A percentile compares a stretch with the other conserved stretches of the same genome.
Conservation (phyloP, 169 alveolate genomes). For the Cystoisospora suis region DNA sequence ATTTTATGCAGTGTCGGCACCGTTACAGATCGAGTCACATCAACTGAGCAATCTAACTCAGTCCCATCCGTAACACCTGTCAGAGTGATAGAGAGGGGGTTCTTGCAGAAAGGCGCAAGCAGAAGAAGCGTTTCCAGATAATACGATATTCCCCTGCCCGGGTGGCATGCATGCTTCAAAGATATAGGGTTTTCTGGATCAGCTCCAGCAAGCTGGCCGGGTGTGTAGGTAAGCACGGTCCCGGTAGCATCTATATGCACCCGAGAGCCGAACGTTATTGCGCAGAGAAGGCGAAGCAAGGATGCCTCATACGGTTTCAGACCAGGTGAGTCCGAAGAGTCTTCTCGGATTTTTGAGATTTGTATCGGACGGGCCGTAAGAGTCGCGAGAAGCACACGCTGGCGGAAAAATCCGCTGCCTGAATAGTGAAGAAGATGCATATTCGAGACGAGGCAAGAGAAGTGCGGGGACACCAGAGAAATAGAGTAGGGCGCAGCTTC, state of each 20-base stretch:
- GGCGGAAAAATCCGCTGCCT: slow-evolving; percentile 63
- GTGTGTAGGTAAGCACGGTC: slow-evolving; percentile 80
- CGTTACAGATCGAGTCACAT: slow-evolving; percentile 68
- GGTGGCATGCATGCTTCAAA: slow-evolving; percentile 75
- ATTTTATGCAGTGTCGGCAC: slow-evolving; percentile 77
- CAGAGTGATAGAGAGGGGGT: slow-evolving; percentile 74
- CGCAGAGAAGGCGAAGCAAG: slow-evolving; percentile 79
- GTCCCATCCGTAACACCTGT: slow-evolving; percentile 84
- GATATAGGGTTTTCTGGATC: slow-evolving; percentile 52
- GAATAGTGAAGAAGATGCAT: neutral
- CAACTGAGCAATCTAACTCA: slow-evolving; percentile 73
- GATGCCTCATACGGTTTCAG: slow-evolving; percentile 81
- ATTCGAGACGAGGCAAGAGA: neutral
- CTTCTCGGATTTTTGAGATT: slow-evolving; percentile 75
- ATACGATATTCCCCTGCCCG: slow-evolving; percentile 80
- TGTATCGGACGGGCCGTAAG: slow-evolving; percentile 63
- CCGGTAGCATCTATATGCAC: slow-evolving; percentile 86
- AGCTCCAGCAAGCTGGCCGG: slow-evolving; percentile 87
- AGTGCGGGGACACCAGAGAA: neutral
- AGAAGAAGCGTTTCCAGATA: slow-evolving; percentile 81
- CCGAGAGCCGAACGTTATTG: slow-evolving; percentile 81
- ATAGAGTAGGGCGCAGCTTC: neutral
- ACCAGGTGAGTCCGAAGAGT: slow-evolving; percentile 71
- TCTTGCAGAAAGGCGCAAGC: slow-evolving; percentile 82
- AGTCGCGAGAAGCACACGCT: slow-evolving; percentile 70